Evolutionary conservation across 2,329 filamentous ascomycete genomes (phyloP), one percentile per base, ranked within the genome.

Genomic region (Colletotrichum sp.): DNA sequence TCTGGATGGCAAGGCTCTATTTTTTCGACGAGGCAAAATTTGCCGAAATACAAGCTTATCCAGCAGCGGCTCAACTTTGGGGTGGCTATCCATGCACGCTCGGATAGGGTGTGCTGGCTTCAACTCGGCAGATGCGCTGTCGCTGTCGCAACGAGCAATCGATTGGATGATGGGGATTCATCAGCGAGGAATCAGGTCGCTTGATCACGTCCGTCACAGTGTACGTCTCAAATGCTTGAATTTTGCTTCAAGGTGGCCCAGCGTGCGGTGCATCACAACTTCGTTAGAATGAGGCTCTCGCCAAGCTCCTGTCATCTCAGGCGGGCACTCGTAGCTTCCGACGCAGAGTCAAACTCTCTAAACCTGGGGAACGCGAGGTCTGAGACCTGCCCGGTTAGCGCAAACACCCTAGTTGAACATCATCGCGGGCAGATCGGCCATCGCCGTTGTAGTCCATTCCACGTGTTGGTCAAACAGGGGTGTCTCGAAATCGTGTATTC

Each of bases 1-100:
- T 52, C 25, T 49, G 44, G 44, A 49, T 22, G n/a, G 44, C 49
- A 22, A 32, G 30, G 65, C 27, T 27, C n/a, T 25, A 12, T 8
- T 62, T 16, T 29, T 6, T 27, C 1, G 0, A 30, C 11, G 4
- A 29, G 57, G 27, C 29, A n/a, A 34, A 62, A 34, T 59, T 32
- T 57, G 30, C 30, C 66, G 49, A 57, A 69, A 69, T n/a, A 27
- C 19, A 36, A 62, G 16, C 32, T 59, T 29, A 59, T 29, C 22
- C 8, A 29, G 22, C 13, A 19, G 13, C 22, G 22, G 55, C 55
- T 29, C 22, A 59, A 29, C n/a, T 5, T 59, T 59, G 55, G 25
- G 55, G 55, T 29, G 27, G 15, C 25, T 19, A 29, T 19, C 55
- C 55, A 59, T 59, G 55, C 27, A 29, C 55, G 22, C 55, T 59